A percentile compares a stretch with the other conserved stretches of the same genome.
Evolutionary conservation across 495 filamentous ascomycete genomes (phyloP).

Genomic region (Polyplosphaeria fusca): DNA sequence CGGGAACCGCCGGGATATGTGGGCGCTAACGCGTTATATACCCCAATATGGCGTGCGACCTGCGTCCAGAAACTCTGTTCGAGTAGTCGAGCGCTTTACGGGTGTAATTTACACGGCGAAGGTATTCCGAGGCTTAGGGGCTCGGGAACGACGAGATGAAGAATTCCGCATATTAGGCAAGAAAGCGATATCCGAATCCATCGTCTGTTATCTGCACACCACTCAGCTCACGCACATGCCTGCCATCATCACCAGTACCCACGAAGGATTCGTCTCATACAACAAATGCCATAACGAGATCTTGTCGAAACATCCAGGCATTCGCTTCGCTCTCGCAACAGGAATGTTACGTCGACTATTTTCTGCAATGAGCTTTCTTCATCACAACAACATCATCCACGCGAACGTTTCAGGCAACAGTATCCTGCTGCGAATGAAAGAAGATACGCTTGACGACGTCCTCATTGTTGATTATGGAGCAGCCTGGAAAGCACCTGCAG

Average conservation of each 20-base stretch:
- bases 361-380: slow-evolving; percentile 1
- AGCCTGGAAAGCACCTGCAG: background rate
- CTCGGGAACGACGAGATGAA: background rate
- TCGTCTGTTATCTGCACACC: background rate
- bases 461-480: slow-evolving; percentile 7
- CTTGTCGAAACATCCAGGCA: background rate
- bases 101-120: slow-evolving; percentile 2
- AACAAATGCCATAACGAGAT: background rate
- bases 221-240: background rate
- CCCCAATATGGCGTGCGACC: background rate
- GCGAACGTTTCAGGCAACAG: background rate
- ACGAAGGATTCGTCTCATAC: slow-evolving; percentile 3
- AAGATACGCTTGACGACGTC: background rate
- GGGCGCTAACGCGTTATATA: background rate
- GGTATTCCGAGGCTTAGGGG: background rate
- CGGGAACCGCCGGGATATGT: background rate
- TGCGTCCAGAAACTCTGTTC: background rate
- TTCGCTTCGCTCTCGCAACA: slow-evolving; percentile 2
- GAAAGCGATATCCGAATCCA: background rate
- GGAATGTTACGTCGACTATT: slow-evolving; percentile 1
- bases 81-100: slow-evolving; percentile 5
- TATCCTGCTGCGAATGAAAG: background rate
- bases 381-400: slow-evolving; percentile 5
- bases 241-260: slow-evolving; percentile 4
- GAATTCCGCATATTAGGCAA: slow-evolving; percentile 1